Conservation (phyloP, 1,139 yeast species). For the Williopsis jadinii region DNA sequence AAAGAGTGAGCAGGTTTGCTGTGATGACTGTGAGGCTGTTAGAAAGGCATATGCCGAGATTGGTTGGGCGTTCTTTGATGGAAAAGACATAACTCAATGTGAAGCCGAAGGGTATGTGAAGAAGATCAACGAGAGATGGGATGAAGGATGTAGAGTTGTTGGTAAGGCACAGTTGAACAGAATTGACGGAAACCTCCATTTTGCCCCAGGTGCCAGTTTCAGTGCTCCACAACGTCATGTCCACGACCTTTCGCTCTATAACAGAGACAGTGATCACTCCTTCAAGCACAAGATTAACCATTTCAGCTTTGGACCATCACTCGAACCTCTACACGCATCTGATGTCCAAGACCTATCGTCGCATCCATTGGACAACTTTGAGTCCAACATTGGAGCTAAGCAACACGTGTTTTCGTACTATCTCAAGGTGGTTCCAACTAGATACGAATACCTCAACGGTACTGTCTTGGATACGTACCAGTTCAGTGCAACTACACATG, state of each 20-base stretch:
- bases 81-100: constrained; percentile 81
- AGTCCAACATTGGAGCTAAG: constrained; percentile 39
- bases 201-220: constrained; percentile 81
- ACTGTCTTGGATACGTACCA: constrained; percentile 74
- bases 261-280: constrained; percentile 47
- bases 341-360: constrained; percentile 32
- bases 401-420: constrained; percentile 69
- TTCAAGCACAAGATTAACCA: constrained; percentile 71
- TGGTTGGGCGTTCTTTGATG: constrained; percentile 90
- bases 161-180: constrained; percentile 79
- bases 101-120: constrained; percentile 79
- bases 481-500: constrained; percentile 86
- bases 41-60: constrained; percentile 67
- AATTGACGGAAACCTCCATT: constrained; percentile 86
- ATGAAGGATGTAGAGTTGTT: constrained; percentile 82
- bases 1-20: constrained; percentile 45
- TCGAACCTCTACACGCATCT: constrained; percentile 22
- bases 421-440: constrained; percentile 84
- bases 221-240: constrained; percentile 52
- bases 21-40: constrained; percentile 82
- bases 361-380: constrained; percentile 66
- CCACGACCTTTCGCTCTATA: constrained; percentile 77
- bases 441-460: constrained; percentile 62
- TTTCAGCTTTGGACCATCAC: constrained; percentile 73
- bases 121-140: constrained; percentile 46